These are phyloP conservation scores for Colletotrichum orchidophilum DNA, from an alignment of 2,329 filamentous ascomycete species.

Conservation along the genomic window DNA sequence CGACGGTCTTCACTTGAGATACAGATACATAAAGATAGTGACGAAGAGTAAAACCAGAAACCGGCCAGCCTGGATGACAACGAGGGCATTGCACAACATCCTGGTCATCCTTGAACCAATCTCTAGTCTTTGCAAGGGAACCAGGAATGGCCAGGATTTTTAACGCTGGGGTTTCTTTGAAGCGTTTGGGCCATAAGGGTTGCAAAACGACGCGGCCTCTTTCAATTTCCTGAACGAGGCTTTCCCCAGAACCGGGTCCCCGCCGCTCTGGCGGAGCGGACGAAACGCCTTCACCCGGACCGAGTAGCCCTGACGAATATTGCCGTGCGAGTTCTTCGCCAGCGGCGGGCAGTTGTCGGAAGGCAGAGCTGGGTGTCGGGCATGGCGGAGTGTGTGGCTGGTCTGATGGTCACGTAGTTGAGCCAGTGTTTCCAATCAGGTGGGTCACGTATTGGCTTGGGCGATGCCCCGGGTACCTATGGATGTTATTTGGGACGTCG, in stretches of 20 bases:
- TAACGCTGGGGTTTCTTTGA: background rate
- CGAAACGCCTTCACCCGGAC: background rate
- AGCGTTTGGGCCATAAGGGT: background rate
- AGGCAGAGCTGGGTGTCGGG: background rate
- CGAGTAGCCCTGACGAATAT: background rate
- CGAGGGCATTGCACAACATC: background rate
- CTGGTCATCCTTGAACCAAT: too few species aligned
- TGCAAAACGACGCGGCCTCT: background rate
- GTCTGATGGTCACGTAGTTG: background rate
- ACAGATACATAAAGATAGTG: background rate
- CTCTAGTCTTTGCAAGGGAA: background rate
- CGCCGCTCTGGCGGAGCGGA: background rate
- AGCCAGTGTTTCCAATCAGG: background rate
- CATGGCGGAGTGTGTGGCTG: background rate
- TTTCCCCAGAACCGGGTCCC: background rate
- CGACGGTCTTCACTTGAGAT: background rate
- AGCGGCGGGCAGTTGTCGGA: background rate
- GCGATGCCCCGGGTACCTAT: background rate
- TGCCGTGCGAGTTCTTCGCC: background rate
- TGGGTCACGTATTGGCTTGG: background rate
- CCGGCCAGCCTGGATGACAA: background rate
- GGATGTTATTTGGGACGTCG: background rate
- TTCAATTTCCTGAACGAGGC: background rate
- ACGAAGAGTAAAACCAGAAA: background rate
- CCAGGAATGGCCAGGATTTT: background rate